Conservation (phyloP, 1,284 basidiomycete genomes). For the Ceraceosorus guamensis region DNA sequence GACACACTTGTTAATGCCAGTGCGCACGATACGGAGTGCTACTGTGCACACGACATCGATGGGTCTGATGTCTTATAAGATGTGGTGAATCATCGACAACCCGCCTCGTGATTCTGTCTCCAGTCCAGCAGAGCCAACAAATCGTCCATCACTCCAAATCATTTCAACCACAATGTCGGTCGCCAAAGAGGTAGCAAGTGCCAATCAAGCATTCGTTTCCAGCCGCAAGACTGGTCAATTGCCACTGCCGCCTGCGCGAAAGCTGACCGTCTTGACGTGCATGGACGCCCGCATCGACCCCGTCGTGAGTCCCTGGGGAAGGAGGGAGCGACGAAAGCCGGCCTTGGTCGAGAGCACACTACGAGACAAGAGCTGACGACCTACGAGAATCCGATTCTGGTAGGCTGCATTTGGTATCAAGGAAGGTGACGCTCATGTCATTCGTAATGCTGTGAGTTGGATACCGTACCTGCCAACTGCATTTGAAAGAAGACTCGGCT, state of each 20-base stretch:
- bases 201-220: neutral
- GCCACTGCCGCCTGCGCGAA: conserved; percentile 4
- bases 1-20: no score
- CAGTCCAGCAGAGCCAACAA: no score
- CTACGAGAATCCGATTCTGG: neutral
- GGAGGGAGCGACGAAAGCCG: no score
- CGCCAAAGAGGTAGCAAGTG: neutral
- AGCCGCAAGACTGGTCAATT: neutral
- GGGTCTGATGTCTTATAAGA: no score
- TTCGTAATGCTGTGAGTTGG: neutral
- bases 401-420: conserved; percentile 7
- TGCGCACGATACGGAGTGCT: no score
- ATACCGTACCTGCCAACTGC: no score
- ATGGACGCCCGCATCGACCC: conserved; percentile 9
- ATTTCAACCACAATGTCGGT: conserved; percentile 1
- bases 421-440: conserved; percentile 14
- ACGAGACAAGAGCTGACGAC: neutral
- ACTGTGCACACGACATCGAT: no score
- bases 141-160: no score
- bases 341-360: no score
- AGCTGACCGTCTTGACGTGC: conserved; percentile 5
- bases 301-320: neutral
- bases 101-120: no score
- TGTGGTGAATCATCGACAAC: no score
- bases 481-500: no score